Evolutionary conservation across 1,284 basidiomycete genomes (phyloP).

Genomic region (Melampsora occidentalis): DNA sequence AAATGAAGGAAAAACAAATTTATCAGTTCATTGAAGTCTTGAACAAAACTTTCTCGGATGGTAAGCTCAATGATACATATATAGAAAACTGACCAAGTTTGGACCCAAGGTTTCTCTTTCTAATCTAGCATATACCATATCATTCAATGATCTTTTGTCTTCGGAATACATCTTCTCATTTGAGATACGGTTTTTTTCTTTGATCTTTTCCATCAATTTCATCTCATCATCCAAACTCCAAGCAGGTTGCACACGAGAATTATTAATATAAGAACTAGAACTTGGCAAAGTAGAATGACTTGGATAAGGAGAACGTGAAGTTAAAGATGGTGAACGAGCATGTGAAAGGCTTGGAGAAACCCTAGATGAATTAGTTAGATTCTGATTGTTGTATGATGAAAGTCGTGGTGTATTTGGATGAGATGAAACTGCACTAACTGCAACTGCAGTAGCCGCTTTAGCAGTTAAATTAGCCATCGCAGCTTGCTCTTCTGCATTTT

Average conservation of each 20-base stretch:
- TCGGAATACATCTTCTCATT: background rate
- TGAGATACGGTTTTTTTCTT: background rate
- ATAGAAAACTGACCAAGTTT: constrained; percentile 1
- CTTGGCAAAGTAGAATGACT: background rate
- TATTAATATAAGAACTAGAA: background rate
- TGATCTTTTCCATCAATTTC: background rate
- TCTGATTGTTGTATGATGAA: background rate
- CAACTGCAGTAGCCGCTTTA: constrained; percentile 39
- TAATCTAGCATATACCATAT: background rate
- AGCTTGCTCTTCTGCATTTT: constrained; percentile 40
- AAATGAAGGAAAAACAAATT: background rate
- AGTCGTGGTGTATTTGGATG: constrained; percentile 26
- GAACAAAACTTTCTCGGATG: background rate
- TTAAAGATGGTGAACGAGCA: background rate
- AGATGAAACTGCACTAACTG: constrained; percentile 30
- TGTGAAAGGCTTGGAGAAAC: background rate
- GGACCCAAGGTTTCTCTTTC: background rate
- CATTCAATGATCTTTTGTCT: background rate
- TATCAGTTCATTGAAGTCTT: background rate
- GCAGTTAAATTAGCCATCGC: constrained; percentile 31
- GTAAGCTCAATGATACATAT: background rate
- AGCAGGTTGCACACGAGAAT: background rate
- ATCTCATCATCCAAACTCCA: background rate
- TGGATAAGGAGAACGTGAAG: background rate
- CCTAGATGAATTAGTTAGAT: background rate